Base-by-base conservation (phyloP, 768 basidiomycete genomes). In the Kwoniella shandongensis region DNA sequence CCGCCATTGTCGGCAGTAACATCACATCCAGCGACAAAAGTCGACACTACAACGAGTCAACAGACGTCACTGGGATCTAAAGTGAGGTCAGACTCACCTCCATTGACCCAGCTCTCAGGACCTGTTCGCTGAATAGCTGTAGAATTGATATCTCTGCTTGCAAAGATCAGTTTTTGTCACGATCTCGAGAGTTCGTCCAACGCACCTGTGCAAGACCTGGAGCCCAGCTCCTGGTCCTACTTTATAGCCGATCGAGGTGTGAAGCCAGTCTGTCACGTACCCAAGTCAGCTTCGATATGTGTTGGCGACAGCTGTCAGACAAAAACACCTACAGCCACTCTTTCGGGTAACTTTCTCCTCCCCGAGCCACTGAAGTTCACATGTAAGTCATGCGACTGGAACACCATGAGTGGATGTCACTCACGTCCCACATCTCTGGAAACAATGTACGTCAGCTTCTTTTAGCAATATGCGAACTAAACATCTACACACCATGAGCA, bases 231-330 rank as follows among this genome's bases (percentile, higher is more conserved):
- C 61, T 3, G 61, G 61, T 20, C 44, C 35, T 4, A 63, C 61
- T 42, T 54, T 58, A 51, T 63, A 63, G 17, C 47, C 61, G 30
- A 63, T 63, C 22, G 51, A 52, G 15, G 61, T 63, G 51, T 63
- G 61, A 6, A 63, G 41, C 61, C 61, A 63, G 48, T 62, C 61
- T 62, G 40, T 12, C n/a, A n/a, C n/a, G n/a, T n/a, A 29, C 11
- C 10, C 6, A 30, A 12, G 17, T 6, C 15, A 15, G 18, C 15
- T 15, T 6, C 15, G 4, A 12, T 30, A 47, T 30, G n/a, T 30
- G 12, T 6, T 8, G 29, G n/a, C 4, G 11, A 18, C 27, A 6
- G 25, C 3, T 11, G 46, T 11, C 4, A 29, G 7, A 25, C 12
- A 11, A 7, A 15, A 11, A 40, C 6, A 46, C 61, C 41, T 36